Conservation (phyloP, 2,329 filamentous ascomycete genomes). For the Aspergillus sclerotialis region DNA sequence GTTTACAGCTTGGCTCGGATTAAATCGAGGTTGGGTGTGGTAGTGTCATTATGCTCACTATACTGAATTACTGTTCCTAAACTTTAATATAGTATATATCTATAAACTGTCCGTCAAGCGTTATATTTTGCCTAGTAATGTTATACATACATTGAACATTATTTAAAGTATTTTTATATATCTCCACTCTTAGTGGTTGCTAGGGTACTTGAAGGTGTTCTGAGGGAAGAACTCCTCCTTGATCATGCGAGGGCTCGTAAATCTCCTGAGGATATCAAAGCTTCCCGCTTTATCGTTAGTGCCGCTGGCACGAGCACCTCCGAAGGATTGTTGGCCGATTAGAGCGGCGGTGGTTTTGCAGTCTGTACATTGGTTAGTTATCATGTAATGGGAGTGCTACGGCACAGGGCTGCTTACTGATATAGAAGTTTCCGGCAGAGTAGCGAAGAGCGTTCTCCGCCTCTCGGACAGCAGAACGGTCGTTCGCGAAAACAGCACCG, state of each 20-base stretch:
- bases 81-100: too few relatives aligned
- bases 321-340: slow-evolving; percentile 67
- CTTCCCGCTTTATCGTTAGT: slow-evolving; percentile 70
- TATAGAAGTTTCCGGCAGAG: slow-evolving; percentile 37
- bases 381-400: background rate
- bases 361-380: slow-evolving; percentile 10
- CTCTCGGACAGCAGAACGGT: slow-evolving; percentile 27
- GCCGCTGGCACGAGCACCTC: slow-evolving; percentile 60
- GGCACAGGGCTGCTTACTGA: slow-evolving; percentile 20
- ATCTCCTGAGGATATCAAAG: slow-evolving; percentile 55
- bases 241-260: slow-evolving; percentile 60
- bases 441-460: slow-evolving; percentile 31
- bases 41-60: too few relatives aligned
- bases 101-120: too few relatives aligned
- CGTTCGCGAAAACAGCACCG: slow-evolving; percentile 33
- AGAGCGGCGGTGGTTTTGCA: slow-evolving; percentile 58
- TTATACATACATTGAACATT: too few relatives aligned
- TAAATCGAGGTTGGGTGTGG: too few relatives aligned
- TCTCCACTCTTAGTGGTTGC: too few relatives aligned
- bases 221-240: slow-evolving; percentile 69
- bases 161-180: too few relatives aligned
- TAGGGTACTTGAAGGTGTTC: slow-evolving; percentile 60
- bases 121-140: too few relatives aligned
- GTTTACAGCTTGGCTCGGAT: too few relatives aligned
- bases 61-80: too few relatives aligned